A percentile compares a stretch with the other conserved stretches of the same genome.
Conservation (phyloP, 352 stramenopile genomes). For the Globisporangium perplexum region DNA sequence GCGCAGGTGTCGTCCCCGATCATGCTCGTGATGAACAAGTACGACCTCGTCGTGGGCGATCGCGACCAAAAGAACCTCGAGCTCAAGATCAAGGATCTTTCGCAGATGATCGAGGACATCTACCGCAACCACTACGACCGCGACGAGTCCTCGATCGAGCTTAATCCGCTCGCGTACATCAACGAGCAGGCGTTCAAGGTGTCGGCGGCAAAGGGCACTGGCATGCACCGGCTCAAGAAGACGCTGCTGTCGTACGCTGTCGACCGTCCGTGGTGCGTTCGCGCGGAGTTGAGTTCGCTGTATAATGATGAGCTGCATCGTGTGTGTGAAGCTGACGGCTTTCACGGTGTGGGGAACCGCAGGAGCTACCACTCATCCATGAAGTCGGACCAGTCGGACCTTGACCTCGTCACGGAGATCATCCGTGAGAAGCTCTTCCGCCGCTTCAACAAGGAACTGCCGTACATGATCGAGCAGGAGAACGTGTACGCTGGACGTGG, state of each 20-base stretch:
- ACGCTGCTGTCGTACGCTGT: constrained; percentile 64
- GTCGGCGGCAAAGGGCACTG: constrained; percentile 66
- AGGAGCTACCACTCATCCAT: constrained; percentile 83
- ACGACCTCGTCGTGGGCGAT: constrained; percentile 42
- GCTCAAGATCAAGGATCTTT: constrained; percentile 68
- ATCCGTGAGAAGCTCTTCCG: constrained; percentile 85
- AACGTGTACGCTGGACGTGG: constrained; percentile 35
- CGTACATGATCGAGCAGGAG: constrained; percentile 79
- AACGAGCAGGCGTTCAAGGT: constrained; percentile 72
- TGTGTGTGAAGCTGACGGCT: neutral
- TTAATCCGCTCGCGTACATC: constrained; percentile 67
- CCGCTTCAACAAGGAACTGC: constrained; percentile 86
- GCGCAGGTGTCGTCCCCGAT: constrained; percentile 69
- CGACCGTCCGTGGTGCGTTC: constrained; percentile 48
- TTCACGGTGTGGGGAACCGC: neutral
- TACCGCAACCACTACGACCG: constrained; percentile 64
- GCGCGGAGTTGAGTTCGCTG: neutral
- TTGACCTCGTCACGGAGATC: constrained; percentile 84
- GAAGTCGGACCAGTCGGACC: constrained; percentile 75
- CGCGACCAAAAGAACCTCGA: constrained; percentile 51
- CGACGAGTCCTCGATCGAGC: constrained; percentile 38
- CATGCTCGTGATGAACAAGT: constrained; percentile 88
- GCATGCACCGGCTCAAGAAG: constrained; percentile 59
- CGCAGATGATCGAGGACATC: constrained; percentile 78
- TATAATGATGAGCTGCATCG: neutral